Evolutionary conservation across 805 yeast genomes (phyloP).

Genomic region (Kuraishia cidri): DNA sequence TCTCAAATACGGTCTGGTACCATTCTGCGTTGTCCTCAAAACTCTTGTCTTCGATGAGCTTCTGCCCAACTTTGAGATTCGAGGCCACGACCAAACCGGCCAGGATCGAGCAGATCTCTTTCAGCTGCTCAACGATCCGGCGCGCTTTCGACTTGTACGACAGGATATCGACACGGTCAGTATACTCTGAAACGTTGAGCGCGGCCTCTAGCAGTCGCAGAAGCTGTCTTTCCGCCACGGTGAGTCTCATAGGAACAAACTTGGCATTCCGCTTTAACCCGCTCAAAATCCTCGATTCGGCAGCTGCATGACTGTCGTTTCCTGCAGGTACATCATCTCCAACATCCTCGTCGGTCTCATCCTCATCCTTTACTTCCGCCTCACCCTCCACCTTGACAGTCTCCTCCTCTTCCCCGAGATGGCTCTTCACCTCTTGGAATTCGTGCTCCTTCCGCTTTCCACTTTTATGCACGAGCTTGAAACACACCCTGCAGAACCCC

Average conservation of each 20-base stretch:
- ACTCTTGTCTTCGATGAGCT: conserved; percentile 54
- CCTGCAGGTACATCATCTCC: conserved; percentile 10
- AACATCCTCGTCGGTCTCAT: conserved; percentile 10
- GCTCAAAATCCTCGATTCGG: conserved; percentile 13
- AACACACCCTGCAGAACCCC: conserved; percentile 62
- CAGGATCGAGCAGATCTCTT: conserved; percentile 70
- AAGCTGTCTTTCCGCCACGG: conserved; percentile 60
- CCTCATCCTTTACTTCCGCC: conserved; percentile 6
- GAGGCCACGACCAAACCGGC: conserved; percentile 77
- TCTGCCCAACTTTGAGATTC: conserved; percentile 61
- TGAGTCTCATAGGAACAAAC: conserved; percentile 63
- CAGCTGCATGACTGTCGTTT: background rate
- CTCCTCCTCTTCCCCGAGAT: conserved; percentile 9
- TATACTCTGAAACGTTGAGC: conserved; percentile 68
- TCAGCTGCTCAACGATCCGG: conserved; percentile 62
- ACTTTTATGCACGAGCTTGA: conserved; percentile 57
- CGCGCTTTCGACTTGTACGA: conserved; percentile 60
- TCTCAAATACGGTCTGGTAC: conserved; percentile 65
- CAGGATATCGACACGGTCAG: conserved; percentile 68
- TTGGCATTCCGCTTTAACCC: conserved; percentile 33
- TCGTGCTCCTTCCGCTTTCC: conserved; percentile 49
- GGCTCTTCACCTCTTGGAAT: conserved; percentile 13
- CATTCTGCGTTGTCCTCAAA: conserved; percentile 64
- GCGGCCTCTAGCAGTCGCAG: conserved; percentile 67
- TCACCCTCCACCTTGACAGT: conserved; percentile 9